phyloP scores from a whole-genome alignment of 805 yeast species.

The Deakozyma indianensis region DNA sequence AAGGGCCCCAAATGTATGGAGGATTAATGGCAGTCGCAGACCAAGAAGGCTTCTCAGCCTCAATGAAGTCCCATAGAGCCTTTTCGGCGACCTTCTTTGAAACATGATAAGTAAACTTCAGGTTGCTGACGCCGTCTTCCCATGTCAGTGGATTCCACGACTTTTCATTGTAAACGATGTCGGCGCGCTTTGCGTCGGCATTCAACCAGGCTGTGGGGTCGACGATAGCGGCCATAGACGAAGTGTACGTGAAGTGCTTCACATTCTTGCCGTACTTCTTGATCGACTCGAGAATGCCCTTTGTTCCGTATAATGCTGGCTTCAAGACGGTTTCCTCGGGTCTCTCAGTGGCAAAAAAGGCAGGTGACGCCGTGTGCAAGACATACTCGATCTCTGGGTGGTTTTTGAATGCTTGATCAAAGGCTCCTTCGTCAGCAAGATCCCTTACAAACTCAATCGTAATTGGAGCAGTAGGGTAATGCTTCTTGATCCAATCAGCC shows the following conservation, averaged over 20 bases:
- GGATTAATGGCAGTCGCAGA: constrained; percentile 17
- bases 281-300: constrained; percentile 27
- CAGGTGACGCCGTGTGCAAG: constrained; percentile 29
- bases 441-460: constrained; percentile 19
- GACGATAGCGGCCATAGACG: constrained; percentile 28
- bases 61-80: constrained; percentile 41
- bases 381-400: constrained; percentile 24
- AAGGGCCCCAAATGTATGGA: constrained; percentile 22
- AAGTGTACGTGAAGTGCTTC: constrained; percentile 31
- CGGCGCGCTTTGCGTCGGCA: constrained; percentile 7
- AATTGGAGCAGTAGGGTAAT: constrained; percentile 15
- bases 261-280: constrained; percentile 26
- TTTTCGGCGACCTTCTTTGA: constrained; percentile 43
- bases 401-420: constrained; percentile 30
- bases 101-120: constrained; percentile 16
- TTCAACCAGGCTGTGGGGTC: background rate
- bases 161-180: constrained; percentile 18
- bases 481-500: constrained; percentile 22
- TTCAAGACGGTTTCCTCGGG: constrained; percentile 26
- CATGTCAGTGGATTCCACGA: constrained; percentile 25
- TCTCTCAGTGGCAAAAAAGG: constrained; percentile 19
- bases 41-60: constrained; percentile 15
- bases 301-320: constrained; percentile 35
- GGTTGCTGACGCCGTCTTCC: constrained; percentile 12
- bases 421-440: constrained; percentile 26